Conservation (phyloP, 2,329 filamentous ascomycete species). For the Aspergillus unguis region DNA sequence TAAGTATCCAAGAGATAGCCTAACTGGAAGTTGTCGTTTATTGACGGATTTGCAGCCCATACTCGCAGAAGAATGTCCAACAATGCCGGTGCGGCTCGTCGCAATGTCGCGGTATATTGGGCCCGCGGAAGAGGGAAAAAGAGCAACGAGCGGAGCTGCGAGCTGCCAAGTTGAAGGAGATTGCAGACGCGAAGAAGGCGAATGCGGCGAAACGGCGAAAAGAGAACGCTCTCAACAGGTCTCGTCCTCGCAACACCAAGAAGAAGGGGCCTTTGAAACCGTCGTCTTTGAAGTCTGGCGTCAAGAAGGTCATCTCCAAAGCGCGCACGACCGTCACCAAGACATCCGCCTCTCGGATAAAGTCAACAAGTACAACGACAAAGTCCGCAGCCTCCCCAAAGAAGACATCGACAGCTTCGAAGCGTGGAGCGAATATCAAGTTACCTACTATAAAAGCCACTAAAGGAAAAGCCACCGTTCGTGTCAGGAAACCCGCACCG, state of each 20-base stretch:
- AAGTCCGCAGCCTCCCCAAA: constrained; percentile 14
- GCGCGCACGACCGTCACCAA: constrained; percentile 23
- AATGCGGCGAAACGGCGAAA: constrained; percentile 35
- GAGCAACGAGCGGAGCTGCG: constrained; percentile 30
- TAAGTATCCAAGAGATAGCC: constrained; percentile 32
- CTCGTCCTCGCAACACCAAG: constrained; percentile 24
- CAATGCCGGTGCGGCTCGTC: constrained; percentile 60
- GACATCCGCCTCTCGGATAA: constrained; percentile 15
- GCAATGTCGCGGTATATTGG: constrained; percentile 61
- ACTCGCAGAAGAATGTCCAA: constrained; percentile 62
- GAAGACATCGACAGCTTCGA: constrained; percentile 12
- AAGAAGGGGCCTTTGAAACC: constrained; percentile 27
- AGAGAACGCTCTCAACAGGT: constrained; percentile 17
- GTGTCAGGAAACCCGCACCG: constrained; percentile 13
- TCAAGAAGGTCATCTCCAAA: constrained; percentile 31
- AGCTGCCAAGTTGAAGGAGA: constrained; percentile 24
- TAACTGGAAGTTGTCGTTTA: not conserved
- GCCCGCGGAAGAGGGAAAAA: constrained; percentile 53
- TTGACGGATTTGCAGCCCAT: constrained; percentile 42
- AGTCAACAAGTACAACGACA: constrained; percentile 13
- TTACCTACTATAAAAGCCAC: constrained; percentile 28
- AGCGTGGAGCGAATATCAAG: constrained; percentile 24
- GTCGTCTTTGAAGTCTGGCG: constrained; percentile 31
- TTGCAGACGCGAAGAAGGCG: constrained; percentile 18
- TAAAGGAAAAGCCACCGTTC: constrained; percentile 26